Conservation (phyloP, 345 rosid species). For the Anacardium occidentale region DNA sequence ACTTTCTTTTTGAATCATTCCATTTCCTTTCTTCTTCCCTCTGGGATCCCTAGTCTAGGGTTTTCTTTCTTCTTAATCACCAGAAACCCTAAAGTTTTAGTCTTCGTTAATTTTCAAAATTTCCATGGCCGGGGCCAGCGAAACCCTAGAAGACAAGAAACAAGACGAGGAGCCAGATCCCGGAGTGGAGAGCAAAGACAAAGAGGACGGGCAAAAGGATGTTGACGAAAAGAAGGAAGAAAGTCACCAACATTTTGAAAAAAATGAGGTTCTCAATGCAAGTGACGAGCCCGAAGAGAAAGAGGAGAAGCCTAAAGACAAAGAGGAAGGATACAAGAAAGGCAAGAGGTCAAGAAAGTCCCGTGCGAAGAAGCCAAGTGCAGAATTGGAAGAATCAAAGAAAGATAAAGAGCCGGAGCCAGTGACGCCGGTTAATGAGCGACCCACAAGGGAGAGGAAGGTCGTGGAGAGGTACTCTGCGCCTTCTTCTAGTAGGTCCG, state of each 20-base stretch:
- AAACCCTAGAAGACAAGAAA: conserved; percentile 65
- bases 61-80: neutral
- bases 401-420: conserved; percentile 29
- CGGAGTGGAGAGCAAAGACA: conserved; percentile 26
- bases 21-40: neutral
- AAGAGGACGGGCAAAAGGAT: conserved; percentile 7
- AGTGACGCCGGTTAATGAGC: conserved; percentile 57
- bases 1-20: neutral
- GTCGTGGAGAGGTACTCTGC: conserved; percentile 81
- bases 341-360: conserved; percentile 26
- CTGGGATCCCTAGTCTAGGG: conserved; percentile 4
- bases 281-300: conserved; percentile 15
- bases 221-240: conserved; percentile 8
- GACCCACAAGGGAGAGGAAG: conserved; percentile 91
- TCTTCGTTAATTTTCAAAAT: conserved; percentile 11
- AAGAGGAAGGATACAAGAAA: conserved; percentile 7
- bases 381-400: conserved; percentile 19
- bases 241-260: neutral
- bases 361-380: conserved; percentile 23
- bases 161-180: conserved; percentile 37
- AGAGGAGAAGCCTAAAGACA: neutral
- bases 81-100: conserved; percentile 24
- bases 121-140: conserved; percentile 61
- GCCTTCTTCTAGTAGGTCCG: conserved; percentile 52
- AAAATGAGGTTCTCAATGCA: conserved; percentile 18